Evolutionary conservation across 1,139 yeast genomes (phyloP), one percentile per base, ranked within the genome.

Genomic region (Chernovozyma sophiae-reginae): DNA sequence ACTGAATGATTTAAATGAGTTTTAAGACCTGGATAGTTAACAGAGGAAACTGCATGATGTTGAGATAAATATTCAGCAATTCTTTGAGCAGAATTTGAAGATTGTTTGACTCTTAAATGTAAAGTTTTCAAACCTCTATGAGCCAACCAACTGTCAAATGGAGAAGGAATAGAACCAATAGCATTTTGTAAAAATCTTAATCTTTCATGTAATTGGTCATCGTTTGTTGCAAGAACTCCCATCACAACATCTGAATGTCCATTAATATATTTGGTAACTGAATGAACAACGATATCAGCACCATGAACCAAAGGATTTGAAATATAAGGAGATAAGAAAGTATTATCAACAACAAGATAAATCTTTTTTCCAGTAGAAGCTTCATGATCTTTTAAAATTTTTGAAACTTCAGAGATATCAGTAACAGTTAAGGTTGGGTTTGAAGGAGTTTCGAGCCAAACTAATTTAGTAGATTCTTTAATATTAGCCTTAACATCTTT

Each of bases 221-320:
- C 62, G 69, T 79, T 83, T 49, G 87, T 78, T 41, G 86, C 89
- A 46, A 85, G 74, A 36, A 83, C 82, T 53, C 96, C 96, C 74
- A 86, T 77, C 41, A 86, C 95, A 26, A 86, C 95, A 57, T 86
- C 96, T 33, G 95, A 84, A 67, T 86, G 96, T 47, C 96, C 96
- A 58, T 86, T 86, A 60, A 86, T 82, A 72, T 85, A 86, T 68
- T 86, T 86, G 55, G 96, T 86, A 46, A 86, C 95, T 19, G 95
- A 84, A 67, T 86, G 96, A 32, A 84, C 82, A 39, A 86, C 95
- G 42, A 86, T 74, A 57, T 86, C 95, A 38, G 95, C 96, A 45
- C 96, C 96, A 50, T 73, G 80, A 45, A 62, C 66, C 58, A 86
- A 74, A 47, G 96, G 96, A 69, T 86, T 86, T 44, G 90, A 86